Evolutionary conservation across 345 rosid genomes (phyloP).

Genomic region (Eucalyptus brandiana): DNA sequence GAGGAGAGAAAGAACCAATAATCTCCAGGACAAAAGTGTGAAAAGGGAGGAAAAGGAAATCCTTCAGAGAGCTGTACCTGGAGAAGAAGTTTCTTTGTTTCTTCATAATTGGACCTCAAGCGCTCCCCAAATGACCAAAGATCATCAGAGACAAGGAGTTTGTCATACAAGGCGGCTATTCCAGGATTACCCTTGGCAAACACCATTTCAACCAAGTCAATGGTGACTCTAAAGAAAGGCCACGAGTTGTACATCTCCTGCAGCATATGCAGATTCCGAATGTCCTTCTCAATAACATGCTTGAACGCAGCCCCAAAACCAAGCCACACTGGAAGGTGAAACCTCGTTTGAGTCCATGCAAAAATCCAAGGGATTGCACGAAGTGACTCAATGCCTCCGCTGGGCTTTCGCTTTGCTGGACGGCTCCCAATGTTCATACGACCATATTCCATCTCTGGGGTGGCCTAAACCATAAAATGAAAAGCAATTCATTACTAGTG

Average conservation of each 20-base stretch:
- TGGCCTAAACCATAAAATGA: slow-evolving; percentile 47
- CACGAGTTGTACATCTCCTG: slow-evolving; percentile 82
- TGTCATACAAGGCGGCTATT: slow-evolving; percentile 77
- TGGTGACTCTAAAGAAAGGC: slow-evolving; percentile 96
- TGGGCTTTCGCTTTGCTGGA: slow-evolving; percentile 91
- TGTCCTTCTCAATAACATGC: slow-evolving; percentile 53
- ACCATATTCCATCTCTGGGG: slow-evolving; percentile 96
- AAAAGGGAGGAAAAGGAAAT: neutral
- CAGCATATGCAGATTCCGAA: slow-evolving; percentile 71
- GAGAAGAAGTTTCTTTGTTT: slow-evolving; percentile 76
- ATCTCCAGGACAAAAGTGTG: neutral
- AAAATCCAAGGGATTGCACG: slow-evolving; percentile 99
- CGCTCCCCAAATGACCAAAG: slow-evolving; percentile 68
- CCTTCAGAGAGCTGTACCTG: slow-evolving; percentile 32
- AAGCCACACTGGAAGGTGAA: slow-evolving; percentile 97
- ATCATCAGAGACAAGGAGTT: slow-evolving; percentile 80
- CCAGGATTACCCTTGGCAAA: slow-evolving; percentile 97
- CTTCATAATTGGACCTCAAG: slow-evolving; percentile 62
- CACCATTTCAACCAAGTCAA: slow-evolving; percentile 97
- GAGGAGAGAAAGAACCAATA: neutral
- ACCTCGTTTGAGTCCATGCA: slow-evolving; percentile 99
- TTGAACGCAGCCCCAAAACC: slow-evolving; percentile 93
- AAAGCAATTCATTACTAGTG: neutral
- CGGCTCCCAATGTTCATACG: slow-evolving; percentile 99
- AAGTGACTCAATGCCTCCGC: slow-evolving; percentile 93